Base-by-base conservation (phyloP, 1,139 yeast genomes). In the Pichia sp. region DNA sequence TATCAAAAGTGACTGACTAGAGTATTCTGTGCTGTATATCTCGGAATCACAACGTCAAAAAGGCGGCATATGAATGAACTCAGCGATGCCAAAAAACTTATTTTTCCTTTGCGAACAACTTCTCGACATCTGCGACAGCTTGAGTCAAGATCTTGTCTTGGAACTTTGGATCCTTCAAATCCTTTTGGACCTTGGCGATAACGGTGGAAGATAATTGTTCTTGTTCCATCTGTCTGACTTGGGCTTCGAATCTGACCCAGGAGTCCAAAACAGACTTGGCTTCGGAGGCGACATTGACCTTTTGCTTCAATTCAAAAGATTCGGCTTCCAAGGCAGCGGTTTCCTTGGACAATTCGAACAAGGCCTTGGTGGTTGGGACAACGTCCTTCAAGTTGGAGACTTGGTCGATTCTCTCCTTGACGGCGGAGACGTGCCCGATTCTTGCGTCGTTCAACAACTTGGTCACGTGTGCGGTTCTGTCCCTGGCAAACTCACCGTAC, bases 201-300 rank as follows among this genome's bases (percentile, higher is more conserved):
- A 93, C 96, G 55, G 91, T 71, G 70, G 86, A 78, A 51, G 95
- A 84, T 68, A 93, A 83, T 74, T 89, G 96, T 72, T 84, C 82
- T 80, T 93, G 99, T 79, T 93, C 96, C 69, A 85, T 76, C 80
- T 89, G 96, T 78, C 98, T 93, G 66, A 91, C 95, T 70, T 89
- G 91, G 63, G 89, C 86, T 79, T 93, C 99, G 74, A 87, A 89
- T 83, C 98, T 89, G 65, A 90, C 98, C 99, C 99, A 93, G 37
- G 98, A 89, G 75, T 93, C 99, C 70, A 93, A 83, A 57, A 93
- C 96, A 55, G 95, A 75, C 79, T 87, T 90, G 68, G 98, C 98
- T 78, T 90, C 96, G 57, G 76, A 66, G 57, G 95, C 93, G 64
- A 89, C 82, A 60, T 85, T 93, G 62, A 88, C 89, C 70, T 84